Percentiles rank a stretch among this genome's conserved stretches.
These are phyloP conservation scores for Barnettozyma californica DNA, from an alignment of 805 yeast species.

Conservation along the genomic window DNA sequence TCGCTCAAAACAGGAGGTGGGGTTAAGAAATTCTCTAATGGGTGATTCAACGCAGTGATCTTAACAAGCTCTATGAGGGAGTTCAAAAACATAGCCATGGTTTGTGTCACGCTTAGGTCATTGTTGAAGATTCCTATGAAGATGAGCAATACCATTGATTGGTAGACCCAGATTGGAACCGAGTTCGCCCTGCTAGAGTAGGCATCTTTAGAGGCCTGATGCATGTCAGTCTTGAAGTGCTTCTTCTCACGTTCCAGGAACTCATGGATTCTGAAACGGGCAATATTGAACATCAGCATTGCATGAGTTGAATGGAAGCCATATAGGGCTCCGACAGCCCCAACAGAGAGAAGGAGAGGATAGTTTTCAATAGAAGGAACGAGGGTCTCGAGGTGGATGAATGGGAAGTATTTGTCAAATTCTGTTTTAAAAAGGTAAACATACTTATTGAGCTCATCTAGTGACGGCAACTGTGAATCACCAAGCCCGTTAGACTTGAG, in stretches of 20 bases:
- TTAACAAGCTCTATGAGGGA: slow-evolving; percentile 76
- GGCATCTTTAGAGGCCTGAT: slow-evolving; percentile 17
- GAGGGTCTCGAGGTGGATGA: slow-evolving; percentile 68
- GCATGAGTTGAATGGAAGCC: slow-evolving; percentile 78
- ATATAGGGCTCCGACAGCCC: slow-evolving; percentile 85
- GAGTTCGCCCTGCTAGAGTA: slow-evolving; percentile 31
- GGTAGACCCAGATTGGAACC: slow-evolving; percentile 84
- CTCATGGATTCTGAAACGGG: slow-evolving; percentile 61
- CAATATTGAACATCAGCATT: slow-evolving; percentile 58
- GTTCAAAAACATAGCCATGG: slow-evolving; percentile 74
- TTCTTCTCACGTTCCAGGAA: slow-evolving; percentile 44
- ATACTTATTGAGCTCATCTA: slow-evolving; percentile 72
- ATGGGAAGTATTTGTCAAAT: slow-evolving; percentile 79
- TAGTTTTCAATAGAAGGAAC: slow-evolving; percentile 45
- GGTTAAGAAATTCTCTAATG: slow-evolving; percentile 43
- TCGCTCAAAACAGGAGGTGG: slow-evolving; percentile 37
- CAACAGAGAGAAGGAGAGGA: slow-evolving; percentile 73
- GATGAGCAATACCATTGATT: slow-evolving; percentile 73
- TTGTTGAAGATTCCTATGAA: slow-evolving; percentile 79
- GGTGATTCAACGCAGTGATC: slow-evolving; percentile 60
- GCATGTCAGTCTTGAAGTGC: slow-evolving; percentile 13
- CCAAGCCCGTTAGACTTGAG: slow-evolving; percentile 47
- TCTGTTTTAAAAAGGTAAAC: slow-evolving; percentile 69
- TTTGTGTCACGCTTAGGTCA: slow-evolving; percentile 60
- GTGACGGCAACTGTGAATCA: slow-evolving; percentile 63